phyloP scores from a whole-genome alignment of 345 rosid species.

The Arabidopsis arenosa region DNA sequence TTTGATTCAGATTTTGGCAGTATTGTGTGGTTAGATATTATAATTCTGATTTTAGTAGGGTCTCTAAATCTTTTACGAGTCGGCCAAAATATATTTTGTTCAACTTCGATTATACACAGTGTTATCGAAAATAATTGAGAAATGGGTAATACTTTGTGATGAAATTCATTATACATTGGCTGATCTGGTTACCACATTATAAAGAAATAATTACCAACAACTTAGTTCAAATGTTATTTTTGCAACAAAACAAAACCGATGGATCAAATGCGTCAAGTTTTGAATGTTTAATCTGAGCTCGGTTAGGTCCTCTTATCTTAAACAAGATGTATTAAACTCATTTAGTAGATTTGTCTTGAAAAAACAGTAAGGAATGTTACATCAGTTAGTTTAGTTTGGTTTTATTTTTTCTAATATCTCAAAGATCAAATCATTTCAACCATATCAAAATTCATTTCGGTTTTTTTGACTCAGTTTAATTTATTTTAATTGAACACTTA shows the following conservation, averaged over 20 bases:
- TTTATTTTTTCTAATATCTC: not conserved
- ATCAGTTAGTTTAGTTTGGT: conserved; percentile 10
- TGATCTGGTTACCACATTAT: too few species aligned
- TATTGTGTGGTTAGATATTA: not conserved
- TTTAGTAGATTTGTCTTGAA: not conserved
- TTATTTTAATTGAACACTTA: not conserved
- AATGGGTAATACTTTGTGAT: not conserved
- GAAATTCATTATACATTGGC: not conserved
- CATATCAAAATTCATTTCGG: not conserved
- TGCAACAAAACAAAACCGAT: too few species aligned
- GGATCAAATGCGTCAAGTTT: too few species aligned
- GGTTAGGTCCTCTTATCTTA: too few species aligned
- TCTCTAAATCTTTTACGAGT: not conserved
- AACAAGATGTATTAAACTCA: conserved; percentile 6
- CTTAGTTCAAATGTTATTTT: too few species aligned
- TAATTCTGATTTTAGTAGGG: not conserved
- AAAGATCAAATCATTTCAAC: not conserved
- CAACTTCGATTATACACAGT: not conserved
- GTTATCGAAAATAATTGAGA: not conserved
- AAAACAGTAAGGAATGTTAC: not conserved
- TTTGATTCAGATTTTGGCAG: not conserved
- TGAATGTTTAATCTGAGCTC: too few species aligned
- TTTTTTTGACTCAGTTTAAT: not conserved
- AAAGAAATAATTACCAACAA: too few species aligned
- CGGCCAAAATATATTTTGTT: not conserved